phyloP scores from a whole-genome alignment of 345 rosid species.

The Dimocarpus longan region DNA sequence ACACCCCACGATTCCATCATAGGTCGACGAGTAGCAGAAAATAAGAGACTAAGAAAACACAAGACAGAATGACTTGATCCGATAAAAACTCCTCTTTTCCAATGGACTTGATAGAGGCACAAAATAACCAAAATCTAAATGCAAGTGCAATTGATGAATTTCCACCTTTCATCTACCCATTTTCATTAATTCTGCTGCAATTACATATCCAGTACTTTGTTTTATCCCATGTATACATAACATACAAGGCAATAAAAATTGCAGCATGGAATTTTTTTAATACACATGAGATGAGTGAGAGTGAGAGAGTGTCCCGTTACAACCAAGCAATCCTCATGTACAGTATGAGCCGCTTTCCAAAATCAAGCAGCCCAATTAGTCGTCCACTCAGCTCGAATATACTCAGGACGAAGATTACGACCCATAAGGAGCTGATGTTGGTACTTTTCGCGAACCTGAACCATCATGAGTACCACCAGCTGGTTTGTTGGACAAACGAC shows the following conservation, averaged over 20 bases:
- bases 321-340: constrained; percentile 7
- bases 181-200: constrained; percentile 36
- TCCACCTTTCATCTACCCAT: constrained; percentile 25
- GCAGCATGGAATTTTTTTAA: constrained; percentile 35
- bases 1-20: background rate
- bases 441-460: constrained; percentile 47
- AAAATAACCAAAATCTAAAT: background rate
- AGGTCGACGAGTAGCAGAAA: background rate
- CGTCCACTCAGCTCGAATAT: constrained; percentile 19
- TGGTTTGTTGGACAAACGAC: constrained; percentile 68
- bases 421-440: constrained; percentile 27
- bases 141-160: background rate
- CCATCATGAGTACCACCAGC: constrained; percentile 38
- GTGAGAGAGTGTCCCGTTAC: background rate
- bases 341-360: constrained; percentile 31
- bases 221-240: constrained; percentile 36
- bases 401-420: constrained; percentile 17
- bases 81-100: background rate
- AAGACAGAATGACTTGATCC: background rate
- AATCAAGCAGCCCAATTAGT: constrained; percentile 32
- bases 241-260: constrained; percentile 28
- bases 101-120: background rate
- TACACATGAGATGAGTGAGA: constrained; percentile 16
- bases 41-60: too few species aligned
- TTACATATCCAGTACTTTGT: constrained; percentile 30